Conservation (phyloP, 495 filamentous ascomycete species). For the Cercophora newfieldiana region DNA sequence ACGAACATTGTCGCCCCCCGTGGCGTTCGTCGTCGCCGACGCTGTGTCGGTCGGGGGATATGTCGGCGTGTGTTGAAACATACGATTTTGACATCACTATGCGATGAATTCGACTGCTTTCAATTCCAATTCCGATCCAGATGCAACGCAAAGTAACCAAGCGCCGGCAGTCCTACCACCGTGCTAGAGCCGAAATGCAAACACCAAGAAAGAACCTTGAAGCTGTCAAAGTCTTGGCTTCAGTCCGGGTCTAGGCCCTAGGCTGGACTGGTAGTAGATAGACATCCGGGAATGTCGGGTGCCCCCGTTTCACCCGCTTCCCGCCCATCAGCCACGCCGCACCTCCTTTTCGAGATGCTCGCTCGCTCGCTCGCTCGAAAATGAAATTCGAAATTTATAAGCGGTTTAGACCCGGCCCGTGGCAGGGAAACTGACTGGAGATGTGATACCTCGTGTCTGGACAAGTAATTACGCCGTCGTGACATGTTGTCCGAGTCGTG, state of each 20-base stretch:
- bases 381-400: neutral
- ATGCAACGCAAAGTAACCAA: neutral
- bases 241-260: neutral
- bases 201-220: neutral
- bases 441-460: neutral
- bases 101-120: neutral
- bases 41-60: neutral
- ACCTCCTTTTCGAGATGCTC: neutral
- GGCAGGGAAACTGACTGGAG: neutral
- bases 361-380: too few species aligned
- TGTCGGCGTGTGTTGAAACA: neutral
- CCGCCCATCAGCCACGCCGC: slow-evolving; percentile 1
- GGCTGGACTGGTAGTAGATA: too few species aligned
- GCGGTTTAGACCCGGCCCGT: neutral
- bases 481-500: neutral
- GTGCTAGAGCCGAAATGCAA: neutral
- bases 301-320: slow-evolving; percentile 1
- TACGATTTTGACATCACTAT: neutral
- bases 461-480: neutral
- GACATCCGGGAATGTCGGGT: slow-evolving; percentile 6
- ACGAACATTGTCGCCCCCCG: neutral
- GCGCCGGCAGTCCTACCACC: neutral
- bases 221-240: too few species aligned
- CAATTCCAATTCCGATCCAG: neutral
- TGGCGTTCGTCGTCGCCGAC: neutral